Evolutionary conservation across 2,329 filamentous ascomycete genomes (phyloP).

Genomic region (Trichoderma simmonsii): DNA sequence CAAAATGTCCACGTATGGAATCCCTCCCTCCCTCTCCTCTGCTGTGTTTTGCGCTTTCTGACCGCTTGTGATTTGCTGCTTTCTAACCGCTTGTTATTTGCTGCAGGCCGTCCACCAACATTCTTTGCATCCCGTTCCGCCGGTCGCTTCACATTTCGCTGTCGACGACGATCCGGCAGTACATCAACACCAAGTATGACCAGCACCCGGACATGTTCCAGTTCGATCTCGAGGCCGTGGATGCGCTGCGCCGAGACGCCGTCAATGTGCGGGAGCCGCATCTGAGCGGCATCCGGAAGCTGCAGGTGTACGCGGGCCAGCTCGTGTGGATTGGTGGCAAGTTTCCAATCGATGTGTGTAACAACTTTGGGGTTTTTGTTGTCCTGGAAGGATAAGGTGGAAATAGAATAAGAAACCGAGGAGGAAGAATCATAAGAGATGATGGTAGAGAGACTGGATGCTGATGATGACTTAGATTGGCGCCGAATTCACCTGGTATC

Average conservation of each 20-base stretch:
- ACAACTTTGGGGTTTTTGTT: background rate
- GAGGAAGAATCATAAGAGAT: background rate
- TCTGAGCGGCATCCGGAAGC: slow-evolving; percentile 76
- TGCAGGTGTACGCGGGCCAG: slow-evolving; percentile 90
- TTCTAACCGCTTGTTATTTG: background rate
- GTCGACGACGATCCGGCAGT: slow-evolving; percentile 80
- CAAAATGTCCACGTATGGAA: slow-evolving; percentile 13
- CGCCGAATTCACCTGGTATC: slow-evolving; percentile 95
- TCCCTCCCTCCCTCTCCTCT: background rate
- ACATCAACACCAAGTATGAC: slow-evolving; percentile 98
- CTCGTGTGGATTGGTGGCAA: slow-evolving; percentile 91
- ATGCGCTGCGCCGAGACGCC: slow-evolving; percentile 79
- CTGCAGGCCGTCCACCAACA: slow-evolving; percentile 44
- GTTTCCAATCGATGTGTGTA: slow-evolving; percentile 82
- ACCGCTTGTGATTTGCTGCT: background rate
- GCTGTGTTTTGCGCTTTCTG: background rate
- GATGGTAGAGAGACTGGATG: background rate
- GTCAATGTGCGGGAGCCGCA: slow-evolving; percentile 87
- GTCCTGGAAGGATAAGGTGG: background rate
- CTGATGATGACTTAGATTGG: slow-evolving; percentile 61
- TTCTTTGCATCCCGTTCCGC: slow-evolving; percentile 82
- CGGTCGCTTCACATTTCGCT: slow-evolving; percentile 77
- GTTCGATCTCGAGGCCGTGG: slow-evolving; percentile 79
- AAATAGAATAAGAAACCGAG: background rate
- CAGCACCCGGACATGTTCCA: slow-evolving; percentile 97